Evolutionary conservation across 495 filamentous ascomycete genomes (phyloP), one percentile per base, ranked within the genome.

Genomic region (Astrothelium macrocarpum): DNA sequence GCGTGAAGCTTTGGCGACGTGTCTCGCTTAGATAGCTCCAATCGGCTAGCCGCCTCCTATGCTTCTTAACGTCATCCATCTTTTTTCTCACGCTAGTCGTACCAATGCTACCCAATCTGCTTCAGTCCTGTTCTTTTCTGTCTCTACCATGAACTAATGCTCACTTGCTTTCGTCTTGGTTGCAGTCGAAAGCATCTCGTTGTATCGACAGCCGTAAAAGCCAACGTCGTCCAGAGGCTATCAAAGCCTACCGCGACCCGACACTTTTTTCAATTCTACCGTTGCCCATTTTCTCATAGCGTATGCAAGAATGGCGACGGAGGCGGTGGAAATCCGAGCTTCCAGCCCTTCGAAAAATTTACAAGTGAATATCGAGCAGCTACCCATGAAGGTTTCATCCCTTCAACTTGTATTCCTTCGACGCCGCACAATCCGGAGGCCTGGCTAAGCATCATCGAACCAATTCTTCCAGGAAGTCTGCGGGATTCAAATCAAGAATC

Each of bases 41-140:
- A 56, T 9, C 49, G 25, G 49, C 20, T 56, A 56, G 49, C 20
- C 20, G 2, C 49, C 25, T 28, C 20, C 7, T 28, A 29, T 16
- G 49, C 49, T 56, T 56, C 23, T 56, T 16, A 56, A 56, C 49
- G 49, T 56, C 49, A 56, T 56, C 25, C 49, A 56, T 56, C n/a
- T 56, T 56, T 56, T 29, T 29, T 56, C 4, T 12, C 2, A n/a
- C 20, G 26, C 49, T 29, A 5, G 14, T 39, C 34, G 5, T 5
- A 5, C 20, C 16, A 11, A 7, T 56, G 20, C 4, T 56, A 20
- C 10, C 7, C 16, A 29, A 25, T 20, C 14, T 39, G 34, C 14
- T 5, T 56, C 49, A 56, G 7, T 9, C 49, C n/a, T n/a, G n/a
- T n/a, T n/a, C n/a, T n/a, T n/a, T 29, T 56, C 49, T 29, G 9